Evolutionary conservation across 2,329 filamentous ascomycete genomes (phyloP), one percentile per base, ranked within the genome.

Genomic region (Aspergillus sp.): DNA sequence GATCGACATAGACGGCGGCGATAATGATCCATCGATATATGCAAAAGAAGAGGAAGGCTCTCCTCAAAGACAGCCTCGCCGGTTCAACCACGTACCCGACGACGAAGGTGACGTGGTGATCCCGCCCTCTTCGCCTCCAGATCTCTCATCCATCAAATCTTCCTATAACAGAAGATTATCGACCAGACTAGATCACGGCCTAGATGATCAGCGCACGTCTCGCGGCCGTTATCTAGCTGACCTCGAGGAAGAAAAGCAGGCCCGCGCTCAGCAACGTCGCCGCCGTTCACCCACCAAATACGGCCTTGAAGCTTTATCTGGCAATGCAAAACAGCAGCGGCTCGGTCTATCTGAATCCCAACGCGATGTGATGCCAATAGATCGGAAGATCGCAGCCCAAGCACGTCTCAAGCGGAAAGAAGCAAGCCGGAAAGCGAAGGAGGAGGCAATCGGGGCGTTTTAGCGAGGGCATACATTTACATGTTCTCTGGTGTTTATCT

Each of bases 351-450:
- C 53, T 15, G 53, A 56, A 47, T 13, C 58, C 7, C 55, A 56
- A 20, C 54, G 57, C 9, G 61, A 63, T 20, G 46, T 51, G 4
- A 50, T 68, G 9, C 53, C 64, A 4, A 49, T 64, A 2, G 68
- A 71, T 25, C 60, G 67, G 19, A 45, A 60, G 45, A 56, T 65
- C 3, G 63, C 63, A 7, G 67, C 68, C 3, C 59, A 64, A 47
- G 64, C 61, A n/a, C 59, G 67, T 33, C 56, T 70, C 10, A 63
- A 61, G 41, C 61, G 59, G 38, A 64, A 60, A 49, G 54, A 57
- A 41, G 54, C 61, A 23, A 54, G 45, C 25, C 56, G 56, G 17
- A 62, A 57, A 52, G 45, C 44, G 27, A 57, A 52, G 49, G 54
- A 56, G 32, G 55, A 59, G n/a, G 66, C 25, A 30, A 30, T 30